Evolutionary conservation across 2,329 filamentous ascomycete species (phyloP), one percentile per base, ranked within the genome.

Genomic region (Curvularia lunata): DNA sequence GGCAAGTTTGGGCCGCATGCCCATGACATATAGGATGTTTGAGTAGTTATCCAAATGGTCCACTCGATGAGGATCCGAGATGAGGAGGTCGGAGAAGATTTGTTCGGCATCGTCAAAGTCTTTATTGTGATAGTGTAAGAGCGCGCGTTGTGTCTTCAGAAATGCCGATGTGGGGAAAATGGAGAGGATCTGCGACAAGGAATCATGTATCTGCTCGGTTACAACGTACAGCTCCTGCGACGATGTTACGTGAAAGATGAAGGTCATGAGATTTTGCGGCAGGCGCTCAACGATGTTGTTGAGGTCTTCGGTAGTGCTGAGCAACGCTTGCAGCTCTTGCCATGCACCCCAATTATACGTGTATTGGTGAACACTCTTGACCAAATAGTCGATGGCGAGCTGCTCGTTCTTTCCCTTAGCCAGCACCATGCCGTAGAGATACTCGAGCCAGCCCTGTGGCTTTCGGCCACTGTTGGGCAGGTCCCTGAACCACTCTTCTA

Each of bases 301-400:
- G 56, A 96, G 81, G 90, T 97, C 91, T 76, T 97, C 92, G 8
- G 90, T 84, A 32, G 90, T 88, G 34, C 87, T 86, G 58, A 97
- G 86, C 25, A 98, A 82, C 38, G 88, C 88, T 4, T 91, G 91
- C 75, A 99, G 86, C 78, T 99, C 95, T 57, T 95, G 85, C 95
- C 95, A 99, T 61, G 92, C 93, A 7, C 92, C 92, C 95, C 95
- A 99, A 73, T 98, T 97, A 85, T 93, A 97, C 1, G 92, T 91
- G 69, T 92, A 96, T 40, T 92, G 81, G 74, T 96, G 91, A 9
- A 97, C 91, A 71, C 93, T 97, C 62, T 87, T 85, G 50, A 97
- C 82, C n/a, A 99, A 83, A 84, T 91, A 97, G 62, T 90, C 86
- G 76, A 94, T 88, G 1, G 95, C 95, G 59, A 90, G 84, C 43